These are phyloP conservation scores for Ganoderma multipileum DNA, from an alignment of 1,284 basidiomycete species.

Conservation along the genomic window DNA sequence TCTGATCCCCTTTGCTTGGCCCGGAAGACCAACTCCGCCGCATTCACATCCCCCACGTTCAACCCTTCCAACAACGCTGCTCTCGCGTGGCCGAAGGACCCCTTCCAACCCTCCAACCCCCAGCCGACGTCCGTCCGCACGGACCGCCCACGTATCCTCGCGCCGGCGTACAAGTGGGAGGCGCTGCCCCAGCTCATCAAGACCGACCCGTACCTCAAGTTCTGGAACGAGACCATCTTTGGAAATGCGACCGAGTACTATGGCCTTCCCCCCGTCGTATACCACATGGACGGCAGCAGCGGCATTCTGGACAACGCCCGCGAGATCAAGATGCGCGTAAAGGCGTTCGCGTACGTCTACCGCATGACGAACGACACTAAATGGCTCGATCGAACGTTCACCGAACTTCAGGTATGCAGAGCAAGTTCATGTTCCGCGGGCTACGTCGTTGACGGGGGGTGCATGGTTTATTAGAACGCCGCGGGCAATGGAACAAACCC, in stretches of 20 bases:
- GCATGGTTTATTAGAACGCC: constrained; percentile 59
- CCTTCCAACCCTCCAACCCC: constrained; percentile 73
- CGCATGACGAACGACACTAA: constrained; percentile 90
- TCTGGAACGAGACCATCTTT: constrained; percentile 94
- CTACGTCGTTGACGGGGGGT: constrained; percentile 1
- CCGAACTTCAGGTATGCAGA: constrained; percentile 75
- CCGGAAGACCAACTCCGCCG: constrained; percentile 79
- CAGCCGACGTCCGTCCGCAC: constrained; percentile 67
- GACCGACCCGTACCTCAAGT: constrained; percentile 85
- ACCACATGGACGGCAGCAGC: constrained; percentile 81
- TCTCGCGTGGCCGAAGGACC: constrained; percentile 79
- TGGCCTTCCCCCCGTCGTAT: constrained; percentile 65
- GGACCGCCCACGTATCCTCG: constrained; percentile 93
- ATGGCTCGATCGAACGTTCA: constrained; percentile 87
- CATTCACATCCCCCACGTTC: constrained; percentile 80
- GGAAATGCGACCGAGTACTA: constrained; percentile 84
- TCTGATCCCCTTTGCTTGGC: constrained; percentile 4
- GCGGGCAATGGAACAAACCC: constrained; percentile 64
- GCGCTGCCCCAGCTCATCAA: constrained; percentile 82
- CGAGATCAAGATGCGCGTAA: constrained; percentile 89
- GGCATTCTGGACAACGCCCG: constrained; percentile 95
- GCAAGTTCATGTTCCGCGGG: constrained; percentile 18
- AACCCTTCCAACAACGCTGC: constrained; percentile 53
- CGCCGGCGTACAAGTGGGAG: constrained; percentile 92
- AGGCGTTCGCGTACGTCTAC: constrained; percentile 93